Evolutionary conservation across 768 basidiomycete genomes (phyloP).

Genomic region (Lactarius akahatsu): DNA sequence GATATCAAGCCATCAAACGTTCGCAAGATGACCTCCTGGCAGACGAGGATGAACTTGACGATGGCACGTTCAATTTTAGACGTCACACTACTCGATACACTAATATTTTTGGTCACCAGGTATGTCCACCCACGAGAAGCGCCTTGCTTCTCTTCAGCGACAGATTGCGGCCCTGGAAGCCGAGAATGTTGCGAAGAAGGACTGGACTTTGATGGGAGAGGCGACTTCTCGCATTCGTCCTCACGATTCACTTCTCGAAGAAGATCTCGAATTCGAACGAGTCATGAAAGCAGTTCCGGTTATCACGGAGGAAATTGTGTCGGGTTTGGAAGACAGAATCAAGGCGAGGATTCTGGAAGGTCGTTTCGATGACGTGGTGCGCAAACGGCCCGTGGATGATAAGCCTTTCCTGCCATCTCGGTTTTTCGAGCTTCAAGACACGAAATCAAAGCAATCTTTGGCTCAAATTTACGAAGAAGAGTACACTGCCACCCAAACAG

Average conservation of each 20-base stretch:
- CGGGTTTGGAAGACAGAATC: slow-evolving; percentile 83
- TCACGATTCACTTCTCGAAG: slow-evolving; percentile 86
- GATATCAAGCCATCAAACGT: slow-evolving; percentile 57
- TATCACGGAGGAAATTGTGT: slow-evolving; percentile 85
- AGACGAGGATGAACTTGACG: slow-evolving; percentile 56
- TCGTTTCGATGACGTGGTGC: slow-evolving; percentile 89
- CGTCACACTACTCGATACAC: neutral
- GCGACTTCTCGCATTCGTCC: slow-evolving; percentile 80
- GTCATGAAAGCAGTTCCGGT: slow-evolving; percentile 83
- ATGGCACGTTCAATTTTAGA: slow-evolving; percentile 24
- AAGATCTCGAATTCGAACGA: slow-evolving; percentile 94
- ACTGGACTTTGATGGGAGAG: slow-evolving; percentile 93
- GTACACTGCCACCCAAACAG: slow-evolving; percentile 67
- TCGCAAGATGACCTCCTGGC: slow-evolving; percentile 79
- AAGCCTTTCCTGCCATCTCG: slow-evolving; percentile 91
- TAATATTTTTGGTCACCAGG: slow-evolving; percentile 39
- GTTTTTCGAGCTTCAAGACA: slow-evolving; percentile 85
- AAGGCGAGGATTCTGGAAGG: slow-evolving; percentile 83
- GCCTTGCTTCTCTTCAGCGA: slow-evolving; percentile 67
- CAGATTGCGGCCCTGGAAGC: slow-evolving; percentile 82
- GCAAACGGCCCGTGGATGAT: slow-evolving; percentile 73
- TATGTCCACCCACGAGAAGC: slow-evolving; percentile 76
- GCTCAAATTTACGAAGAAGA: slow-evolving; percentile 97
- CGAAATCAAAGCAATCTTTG: slow-evolving; percentile 82
- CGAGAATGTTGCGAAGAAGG: slow-evolving; percentile 84